Evolutionary conservation across 805 yeast genomes (phyloP).

Genomic region (Kuraishia piskuri): DNA sequence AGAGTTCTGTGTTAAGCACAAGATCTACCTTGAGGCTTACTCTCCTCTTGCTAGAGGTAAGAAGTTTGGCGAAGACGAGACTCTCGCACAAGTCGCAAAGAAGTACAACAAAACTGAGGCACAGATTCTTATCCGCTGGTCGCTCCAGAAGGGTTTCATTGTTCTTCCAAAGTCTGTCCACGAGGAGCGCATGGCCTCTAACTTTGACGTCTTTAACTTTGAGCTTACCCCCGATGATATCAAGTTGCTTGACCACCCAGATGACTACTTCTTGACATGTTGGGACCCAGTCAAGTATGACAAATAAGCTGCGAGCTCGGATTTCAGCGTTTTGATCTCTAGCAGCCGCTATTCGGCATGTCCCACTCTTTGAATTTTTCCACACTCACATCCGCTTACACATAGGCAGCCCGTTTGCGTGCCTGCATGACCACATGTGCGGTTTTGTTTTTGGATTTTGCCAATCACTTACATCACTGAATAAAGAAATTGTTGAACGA

Average conservation of each 20-base stretch:
- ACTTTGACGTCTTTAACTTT: slow-evolving; percentile 27
- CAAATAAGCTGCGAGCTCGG: neutral
- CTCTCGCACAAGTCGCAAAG: slow-evolving; percentile 32
- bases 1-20: slow-evolving; percentile 33
- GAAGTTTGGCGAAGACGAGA: slow-evolving; percentile 36
- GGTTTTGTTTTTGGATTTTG: no score
- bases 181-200: slow-evolving; percentile 23
- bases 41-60: slow-evolving; percentile 54
- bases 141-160: slow-evolving; percentile 52
- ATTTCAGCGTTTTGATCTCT: neutral
- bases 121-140: slow-evolving; percentile 63
- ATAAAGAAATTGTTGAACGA: no score
- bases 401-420: no score
- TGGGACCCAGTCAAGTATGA: slow-evolving; percentile 27
- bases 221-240: slow-evolving; percentile 27
- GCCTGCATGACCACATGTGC: no score
- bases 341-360: neutral
- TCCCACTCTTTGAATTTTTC: no score
- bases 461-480: no score
- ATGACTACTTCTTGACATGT: slow-evolving; percentile 21
- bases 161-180: slow-evolving; percentile 24
- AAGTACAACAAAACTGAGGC: slow-evolving; percentile 42
- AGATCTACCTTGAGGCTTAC: slow-evolving; percentile 50
- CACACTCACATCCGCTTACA: no score
- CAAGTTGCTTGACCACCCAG: slow-evolving; percentile 24